Percentiles rank a stretch among this genome's conserved stretches.
phyloP scores from a whole-genome alignment of 805 yeast species.

The Kockiozyma suomiensis region DNA sequence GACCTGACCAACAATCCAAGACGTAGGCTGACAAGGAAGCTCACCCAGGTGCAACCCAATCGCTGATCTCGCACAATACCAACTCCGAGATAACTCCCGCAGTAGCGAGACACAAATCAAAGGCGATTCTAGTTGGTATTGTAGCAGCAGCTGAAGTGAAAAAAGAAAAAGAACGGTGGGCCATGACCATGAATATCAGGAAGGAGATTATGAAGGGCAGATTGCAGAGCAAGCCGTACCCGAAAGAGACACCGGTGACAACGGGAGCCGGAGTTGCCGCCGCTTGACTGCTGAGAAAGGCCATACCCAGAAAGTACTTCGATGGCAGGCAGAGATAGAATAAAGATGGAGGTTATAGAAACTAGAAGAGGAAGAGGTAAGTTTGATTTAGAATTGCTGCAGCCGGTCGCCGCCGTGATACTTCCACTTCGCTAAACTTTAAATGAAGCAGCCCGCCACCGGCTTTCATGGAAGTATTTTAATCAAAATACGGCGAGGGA shows the following conservation, averaged over 20 bases:
- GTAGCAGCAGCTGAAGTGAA: constrained; percentile 30
- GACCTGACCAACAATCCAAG: not conserved
- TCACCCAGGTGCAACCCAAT: constrained; percentile 37
- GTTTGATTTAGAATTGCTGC: not conserved
- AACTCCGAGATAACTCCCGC: constrained; percentile 43
- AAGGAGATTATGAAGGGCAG: constrained; percentile 30
- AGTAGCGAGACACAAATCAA: constrained; percentile 31
- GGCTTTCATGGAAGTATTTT: not conserved
- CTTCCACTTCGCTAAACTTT: not conserved
- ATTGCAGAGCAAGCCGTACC: constrained; percentile 20
- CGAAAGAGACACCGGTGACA: constrained; percentile 22
- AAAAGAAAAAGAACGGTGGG: constrained; percentile 30
- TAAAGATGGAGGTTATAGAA: not conserved
- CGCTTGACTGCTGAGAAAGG: constrained; percentile 1
- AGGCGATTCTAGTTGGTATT: constrained; percentile 25
- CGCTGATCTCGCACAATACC: constrained; percentile 45
- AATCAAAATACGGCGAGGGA: not conserved
- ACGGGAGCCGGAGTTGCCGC: not conserved
- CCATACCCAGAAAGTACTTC: not conserved
- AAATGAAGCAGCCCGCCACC: not conserved
- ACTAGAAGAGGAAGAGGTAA: not conserved
- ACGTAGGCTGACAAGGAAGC: constrained; percentile 1
- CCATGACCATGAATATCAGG: constrained; percentile 24
- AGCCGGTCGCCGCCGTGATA: not conserved
- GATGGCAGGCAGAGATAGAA: not conserved